Evolutionary conservation across 495 filamentous ascomycete species (phyloP).

Genomic region (Chaetomium cochliodes): DNA sequence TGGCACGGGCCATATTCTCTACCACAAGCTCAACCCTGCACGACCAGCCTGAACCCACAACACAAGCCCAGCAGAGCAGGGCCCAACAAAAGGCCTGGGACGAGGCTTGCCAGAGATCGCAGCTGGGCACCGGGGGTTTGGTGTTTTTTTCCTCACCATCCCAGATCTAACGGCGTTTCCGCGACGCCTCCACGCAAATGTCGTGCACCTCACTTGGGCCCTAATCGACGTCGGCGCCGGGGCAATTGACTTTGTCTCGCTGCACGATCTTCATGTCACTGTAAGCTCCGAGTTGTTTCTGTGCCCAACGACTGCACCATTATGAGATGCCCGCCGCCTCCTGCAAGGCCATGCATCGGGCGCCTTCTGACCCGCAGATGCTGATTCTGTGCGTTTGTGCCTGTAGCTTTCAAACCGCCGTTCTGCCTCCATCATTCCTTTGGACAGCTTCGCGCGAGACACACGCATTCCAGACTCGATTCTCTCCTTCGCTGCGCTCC

Average conservation of each 20-base stretch:
- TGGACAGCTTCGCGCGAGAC: constrained; percentile 14
- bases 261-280: constrained; percentile 34
- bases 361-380: constrained; percentile 15
- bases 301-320: background rate
- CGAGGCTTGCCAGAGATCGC: constrained; percentile 6
- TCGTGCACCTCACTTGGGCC: constrained; percentile 12
- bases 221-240: constrained; percentile 23
- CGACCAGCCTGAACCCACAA: background rate
- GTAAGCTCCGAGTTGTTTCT: constrained; percentile 25
- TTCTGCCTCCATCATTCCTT: constrained; percentile 24
- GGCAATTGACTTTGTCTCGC: constrained; percentile 36
- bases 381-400: background rate
- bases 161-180: background rate
- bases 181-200: constrained; percentile 15
- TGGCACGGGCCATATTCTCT: constrained; percentile 2
- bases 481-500: constrained; percentile 10
- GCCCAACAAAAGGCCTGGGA: constrained; percentile 3
- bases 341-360: constrained; percentile 12
- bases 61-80: background rate
- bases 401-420: constrained; percentile 20
- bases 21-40: background rate
- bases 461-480: constrained; percentile 10
- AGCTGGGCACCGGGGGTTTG: background rate
- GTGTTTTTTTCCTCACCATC: constrained; percentile 9
- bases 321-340: background rate